Evolutionary conservation across 2,329 filamentous ascomycete genomes (phyloP).

Genomic region (Hymenotorrendiella dingleyae): DNA sequence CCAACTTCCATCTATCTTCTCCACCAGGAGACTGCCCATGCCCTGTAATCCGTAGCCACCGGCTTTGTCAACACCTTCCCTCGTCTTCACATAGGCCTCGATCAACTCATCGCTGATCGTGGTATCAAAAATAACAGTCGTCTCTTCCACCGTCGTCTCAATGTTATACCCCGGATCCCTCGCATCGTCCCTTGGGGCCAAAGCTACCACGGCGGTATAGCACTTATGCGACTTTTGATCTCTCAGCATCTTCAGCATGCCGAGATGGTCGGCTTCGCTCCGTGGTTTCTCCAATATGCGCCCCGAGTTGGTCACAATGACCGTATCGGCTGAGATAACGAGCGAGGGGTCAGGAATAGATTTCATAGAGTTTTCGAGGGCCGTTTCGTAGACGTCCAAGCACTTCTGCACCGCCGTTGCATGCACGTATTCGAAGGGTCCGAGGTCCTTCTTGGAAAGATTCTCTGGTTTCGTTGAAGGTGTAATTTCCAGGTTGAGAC

Average conservation of each 20-base stretch:
- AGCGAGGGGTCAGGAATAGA: slow-evolving; percentile 62
- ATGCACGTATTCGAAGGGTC: slow-evolving; percentile 85
- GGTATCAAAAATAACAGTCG: slow-evolving; percentile 77
- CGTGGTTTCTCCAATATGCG: slow-evolving; percentile 87
- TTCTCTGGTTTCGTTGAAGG: slow-evolving; percentile 82
- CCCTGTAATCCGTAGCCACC: slow-evolving; percentile 95
- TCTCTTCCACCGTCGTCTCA: slow-evolving; percentile 81
- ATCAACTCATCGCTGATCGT: slow-evolving; percentile 75
- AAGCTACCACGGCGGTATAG: slow-evolving; percentile 76
- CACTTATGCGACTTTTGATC: slow-evolving; percentile 76
- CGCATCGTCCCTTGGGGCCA: slow-evolving; percentile 76
- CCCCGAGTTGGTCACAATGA: slow-evolving; percentile 72
- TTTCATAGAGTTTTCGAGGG: slow-evolving; percentile 35
- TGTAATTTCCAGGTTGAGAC: slow-evolving; percentile 78
- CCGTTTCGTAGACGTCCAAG: slow-evolving; percentile 53
- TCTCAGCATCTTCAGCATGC: slow-evolving; percentile 76
- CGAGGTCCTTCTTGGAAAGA: slow-evolving; percentile 66
- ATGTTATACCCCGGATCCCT: slow-evolving; percentile 80
- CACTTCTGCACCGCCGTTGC: slow-evolving; percentile 82
- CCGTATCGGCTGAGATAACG: slow-evolving; percentile 84
- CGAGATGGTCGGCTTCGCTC: slow-evolving; percentile 71
- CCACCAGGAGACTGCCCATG: slow-evolving; percentile 76
- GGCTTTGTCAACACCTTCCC: slow-evolving; percentile 93
- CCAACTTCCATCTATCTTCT: slow-evolving; percentile 80
- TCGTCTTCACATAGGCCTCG: slow-evolving; percentile 73